Percentiles rank a stretch among this genome's conserved stretches.
phyloP scores from a whole-genome alignment of 2,329 filamentous ascomycete genomes.

The Stagonosporopsis tanaceti region DNA sequence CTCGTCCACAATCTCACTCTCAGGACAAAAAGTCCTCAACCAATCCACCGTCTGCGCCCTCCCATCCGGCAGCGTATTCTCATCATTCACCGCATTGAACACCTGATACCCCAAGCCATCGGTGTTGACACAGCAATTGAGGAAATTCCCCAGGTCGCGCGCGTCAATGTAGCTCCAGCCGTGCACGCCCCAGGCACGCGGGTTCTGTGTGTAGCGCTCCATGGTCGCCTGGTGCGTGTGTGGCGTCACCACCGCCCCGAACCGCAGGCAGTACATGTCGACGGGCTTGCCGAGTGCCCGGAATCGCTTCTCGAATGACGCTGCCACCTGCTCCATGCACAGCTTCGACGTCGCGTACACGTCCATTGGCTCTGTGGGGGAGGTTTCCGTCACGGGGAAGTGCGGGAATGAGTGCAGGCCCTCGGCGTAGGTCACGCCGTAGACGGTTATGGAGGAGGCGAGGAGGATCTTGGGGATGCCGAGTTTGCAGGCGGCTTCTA shows the following conservation, averaged over 20 bases:
- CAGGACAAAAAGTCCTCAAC: conserved; percentile 57
- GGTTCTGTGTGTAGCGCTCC: conserved; percentile 55
- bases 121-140: conserved; percentile 61
- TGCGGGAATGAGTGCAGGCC: conserved; percentile 63
- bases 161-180: conserved; percentile 70
- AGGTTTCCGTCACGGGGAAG: conserved; percentile 66
- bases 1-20: conserved; percentile 58
- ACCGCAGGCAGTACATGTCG: conserved; percentile 67
- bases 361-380: conserved; percentile 66
- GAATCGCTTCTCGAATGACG: conserved; percentile 63
- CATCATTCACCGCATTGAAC: conserved; percentile 70
- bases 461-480: conserved; percentile 68
- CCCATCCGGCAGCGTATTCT: conserved; percentile 58
- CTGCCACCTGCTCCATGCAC: conserved; percentile 64
- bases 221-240: conserved; percentile 63
- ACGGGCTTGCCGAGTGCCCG: conserved; percentile 25
- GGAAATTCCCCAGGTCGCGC: conserved; percentile 67
- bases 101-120: conserved; percentile 66
- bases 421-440: conserved; percentile 65
- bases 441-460: conserved; percentile 65
- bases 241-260: conserved; percentile 67
- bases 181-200: conserved; percentile 61
- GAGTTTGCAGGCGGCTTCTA: conserved; percentile 68
- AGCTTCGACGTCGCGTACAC: conserved; percentile 67
- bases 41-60: conserved; percentile 55